Evolutionary conservation across 2,329 filamentous ascomycete genomes (phyloP).

Genomic region (Monilinia vaccinii-corymbosi): DNA sequence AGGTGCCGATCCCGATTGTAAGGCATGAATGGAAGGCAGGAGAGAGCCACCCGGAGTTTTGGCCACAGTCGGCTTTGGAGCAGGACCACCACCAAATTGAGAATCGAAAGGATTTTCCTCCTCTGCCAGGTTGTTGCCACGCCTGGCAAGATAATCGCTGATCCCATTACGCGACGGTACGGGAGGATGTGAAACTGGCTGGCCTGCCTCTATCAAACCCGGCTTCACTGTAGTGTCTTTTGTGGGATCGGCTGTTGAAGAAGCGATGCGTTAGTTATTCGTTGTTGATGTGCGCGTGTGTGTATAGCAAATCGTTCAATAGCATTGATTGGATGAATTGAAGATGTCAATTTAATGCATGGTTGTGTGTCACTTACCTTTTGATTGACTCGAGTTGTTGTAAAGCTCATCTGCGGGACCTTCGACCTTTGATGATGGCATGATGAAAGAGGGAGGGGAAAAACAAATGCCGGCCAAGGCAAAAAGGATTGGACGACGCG

Average conservation of each 20-base stretch:
- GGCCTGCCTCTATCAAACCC: background rate
- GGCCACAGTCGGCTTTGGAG: conserved; percentile 43
- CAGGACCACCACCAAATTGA: conserved; percentile 50
- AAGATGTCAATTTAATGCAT: no score
- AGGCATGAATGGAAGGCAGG: conserved; percentile 77
- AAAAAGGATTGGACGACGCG: background rate
- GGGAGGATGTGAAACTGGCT: conserved; percentile 36
- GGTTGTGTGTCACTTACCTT: background rate
- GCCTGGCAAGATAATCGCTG: conserved; percentile 53
- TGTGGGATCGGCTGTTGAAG: background rate
- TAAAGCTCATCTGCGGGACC: background rate
- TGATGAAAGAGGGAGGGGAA: background rate
- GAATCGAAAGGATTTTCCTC: conserved; percentile 97
- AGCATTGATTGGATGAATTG: background rate
- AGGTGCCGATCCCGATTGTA: conserved; percentile 83
- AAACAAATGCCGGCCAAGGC: background rate
- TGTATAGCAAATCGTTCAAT: background rate
- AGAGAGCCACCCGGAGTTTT: conserved; percentile 74
- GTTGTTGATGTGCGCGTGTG: background rate
- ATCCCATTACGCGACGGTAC: conserved; percentile 38
- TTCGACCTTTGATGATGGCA: background rate
- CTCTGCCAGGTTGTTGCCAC: conserved; percentile 43
- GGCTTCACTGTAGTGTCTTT: background rate
- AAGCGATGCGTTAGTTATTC: background rate
- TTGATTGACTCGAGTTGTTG: background rate